Base-by-base conservation (phyloP, 306 rosid species). In the Canavalia ensiformis region DNA sequence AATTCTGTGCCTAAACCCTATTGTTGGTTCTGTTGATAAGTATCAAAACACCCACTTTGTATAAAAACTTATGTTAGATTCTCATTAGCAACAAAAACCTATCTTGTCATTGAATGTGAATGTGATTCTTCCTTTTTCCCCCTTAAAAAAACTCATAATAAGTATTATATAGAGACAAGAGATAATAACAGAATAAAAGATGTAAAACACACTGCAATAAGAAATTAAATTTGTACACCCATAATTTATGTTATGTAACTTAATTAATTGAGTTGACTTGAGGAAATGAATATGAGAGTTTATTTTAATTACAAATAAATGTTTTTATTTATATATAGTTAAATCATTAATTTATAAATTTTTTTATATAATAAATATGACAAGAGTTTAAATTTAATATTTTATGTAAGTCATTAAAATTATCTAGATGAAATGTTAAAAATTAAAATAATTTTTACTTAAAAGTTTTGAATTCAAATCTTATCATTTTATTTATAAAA, bases 1-100 rank as follows among this genome's bases (percentile, higher is more conserved):
- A 66, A 52, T 35, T 72, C 8, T 71, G 33, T 72, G n/a, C 2
- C 64, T 12, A 72, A 72, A 52, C 49, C 77, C 70, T 39, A n/a
- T 2, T 2, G 2, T 63, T 33, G 35, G 6, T 58, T 74, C 56
- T 58, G 44, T 37, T 57, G 44, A 60, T 7, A 30, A 58, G 59
- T 60, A 75, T 75, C 35, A 5, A 8, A 75, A 75, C 57, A 46
- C 60, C 12, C 13, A 0, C 51, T 74, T 41, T 74, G 8, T 25
- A 1, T 35, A 4, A 49, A 47, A 31, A 10, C 60, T 31, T 46
- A 0, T 29, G n/a, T 2, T 69, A 29, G 3, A 30, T 30, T 68
- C 50, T 55, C 66, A 39, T 55, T 10, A 37, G 55, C 78, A 7
- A n/a, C 35, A 42, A 67, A 42, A 66, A 18, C 1, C 13, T 7